These are phyloP conservation scores for Senecio squalidus DNA, from an alignment of 140 eudicot genomes.

Conservation along the genomic window DNA sequence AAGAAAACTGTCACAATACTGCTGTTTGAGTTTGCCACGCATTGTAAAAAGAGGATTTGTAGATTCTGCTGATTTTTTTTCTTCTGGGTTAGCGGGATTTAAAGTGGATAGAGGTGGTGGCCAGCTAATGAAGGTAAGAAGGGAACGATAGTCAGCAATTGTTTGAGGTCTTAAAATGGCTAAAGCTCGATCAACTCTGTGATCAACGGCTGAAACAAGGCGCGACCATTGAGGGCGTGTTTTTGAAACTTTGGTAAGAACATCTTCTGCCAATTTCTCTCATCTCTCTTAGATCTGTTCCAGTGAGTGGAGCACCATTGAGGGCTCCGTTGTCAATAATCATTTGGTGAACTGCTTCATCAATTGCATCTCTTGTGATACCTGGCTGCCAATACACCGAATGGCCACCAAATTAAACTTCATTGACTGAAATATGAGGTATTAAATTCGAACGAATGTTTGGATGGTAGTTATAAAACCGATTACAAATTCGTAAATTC, in stretches of 20 bases:
- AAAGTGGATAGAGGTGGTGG: constrained; percentile 71
- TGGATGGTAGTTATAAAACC: too few species aligned
- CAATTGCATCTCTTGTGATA: too few species aligned
- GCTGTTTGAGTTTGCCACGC: constrained; percentile 67
- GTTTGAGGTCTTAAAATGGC: constrained; percentile 89
- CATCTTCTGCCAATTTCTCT: constrained; percentile 62
- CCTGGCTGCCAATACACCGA: too few species aligned
- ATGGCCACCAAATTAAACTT: too few species aligned
- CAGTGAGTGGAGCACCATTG: too few species aligned
- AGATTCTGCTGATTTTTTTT: constrained; percentile 34
- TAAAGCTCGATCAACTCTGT: constrained; percentile 81
- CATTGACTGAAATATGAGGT: too few species aligned
- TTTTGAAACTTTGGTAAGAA: constrained; percentile 48
- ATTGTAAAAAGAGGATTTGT: constrained; percentile 67
- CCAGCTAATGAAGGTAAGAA: constrained; percentile 75
- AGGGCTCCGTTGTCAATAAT: too few species aligned
- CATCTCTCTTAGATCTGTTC: too few species aligned
- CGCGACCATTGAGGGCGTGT: constrained; percentile 77
- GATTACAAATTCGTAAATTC: too few species aligned
- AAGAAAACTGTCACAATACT: constrained; percentile 74
- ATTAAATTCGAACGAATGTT: too few species aligned
- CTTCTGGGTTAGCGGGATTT: constrained; percentile 40
- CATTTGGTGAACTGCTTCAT: too few species aligned
- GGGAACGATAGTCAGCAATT: constrained; percentile 81
- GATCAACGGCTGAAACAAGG: constrained; percentile 83